A percentile compares a stretch with the other conserved stretches of the same genome.
Evolutionary conservation across 2,329 filamentous ascomycete genomes (phyloP).

Genomic region (Talaromyces sp.): DNA sequence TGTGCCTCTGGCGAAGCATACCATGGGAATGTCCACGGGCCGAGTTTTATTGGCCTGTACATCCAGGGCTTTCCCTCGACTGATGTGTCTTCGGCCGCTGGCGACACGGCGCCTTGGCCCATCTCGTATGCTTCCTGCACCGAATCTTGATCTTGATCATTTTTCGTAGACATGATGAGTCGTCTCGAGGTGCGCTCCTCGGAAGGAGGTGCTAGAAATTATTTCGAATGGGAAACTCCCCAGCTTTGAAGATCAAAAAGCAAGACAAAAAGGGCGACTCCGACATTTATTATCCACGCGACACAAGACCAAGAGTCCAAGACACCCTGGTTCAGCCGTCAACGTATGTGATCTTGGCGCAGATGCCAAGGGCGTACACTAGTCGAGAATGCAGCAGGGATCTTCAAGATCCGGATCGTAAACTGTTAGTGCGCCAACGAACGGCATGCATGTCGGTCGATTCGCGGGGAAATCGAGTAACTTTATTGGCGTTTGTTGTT

Average conservation of each 20-base stretch:
- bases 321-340: no score
- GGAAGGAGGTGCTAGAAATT: background rate
- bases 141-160: background rate
- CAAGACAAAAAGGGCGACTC: background rate
- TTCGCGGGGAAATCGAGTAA: background rate
- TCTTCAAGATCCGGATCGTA: background rate
- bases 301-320: background rate
- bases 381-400: background rate
- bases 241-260: background rate
- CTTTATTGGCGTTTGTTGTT: no score
- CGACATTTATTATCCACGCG: background rate
- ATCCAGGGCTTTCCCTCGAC: constrained; percentile 48
- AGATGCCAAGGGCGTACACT: background rate
- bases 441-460: background rate
- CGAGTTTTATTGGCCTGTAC: constrained; percentile 59
- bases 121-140: background rate
- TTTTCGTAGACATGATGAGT: background rate
- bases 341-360: background rate
- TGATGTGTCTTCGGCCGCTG: background rate
- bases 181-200: background rate
- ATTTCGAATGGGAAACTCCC: background rate
- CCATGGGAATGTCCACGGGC: constrained; percentile 53
- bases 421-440: background rate
- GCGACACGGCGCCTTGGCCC: background rate
- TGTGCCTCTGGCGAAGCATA: constrained; percentile 71